phyloP scores from a whole-genome alignment of 2,329 filamentous ascomycete genomes.

The Fusarium odoratissimum region DNA sequence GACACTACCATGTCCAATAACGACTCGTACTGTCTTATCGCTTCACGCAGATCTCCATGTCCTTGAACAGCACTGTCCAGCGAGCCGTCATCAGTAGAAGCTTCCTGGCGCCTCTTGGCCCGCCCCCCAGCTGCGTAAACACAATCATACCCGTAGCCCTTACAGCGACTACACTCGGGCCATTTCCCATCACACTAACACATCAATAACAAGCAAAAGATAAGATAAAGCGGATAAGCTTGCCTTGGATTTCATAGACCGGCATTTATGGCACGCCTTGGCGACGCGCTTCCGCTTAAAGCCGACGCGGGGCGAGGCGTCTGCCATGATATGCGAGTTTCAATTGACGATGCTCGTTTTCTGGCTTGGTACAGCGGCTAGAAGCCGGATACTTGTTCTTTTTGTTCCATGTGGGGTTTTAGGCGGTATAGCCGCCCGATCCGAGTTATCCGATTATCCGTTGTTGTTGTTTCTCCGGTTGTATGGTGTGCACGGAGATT shows the following conservation, averaged over 20 bases:
- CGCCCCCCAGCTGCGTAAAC: not conserved
- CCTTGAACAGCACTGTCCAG: not conserved
- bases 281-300: not conserved
- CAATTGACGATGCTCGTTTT: not conserved
- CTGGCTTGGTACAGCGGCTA: not conserved
- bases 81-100: not conserved
- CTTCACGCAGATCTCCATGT: not conserved
- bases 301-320: not conserved
- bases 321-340: not conserved
- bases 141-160: not conserved
- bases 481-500: not conserved
- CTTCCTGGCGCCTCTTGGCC: not conserved
- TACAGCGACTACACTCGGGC: not conserved
- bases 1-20: not conserved
- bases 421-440: not conserved
- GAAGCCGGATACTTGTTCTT: not conserved
- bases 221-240: too few species aligned
- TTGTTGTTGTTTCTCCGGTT: not conserved
- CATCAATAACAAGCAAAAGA: too few species aligned
- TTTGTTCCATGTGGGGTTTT: not conserved
- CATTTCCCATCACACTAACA: not conserved
- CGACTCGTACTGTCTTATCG: not conserved
- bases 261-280: not conserved
- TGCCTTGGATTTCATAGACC: not conserved
- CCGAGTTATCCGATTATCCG: not conserved